phyloP scores from a whole-genome alignment of 2,329 filamentous ascomycete genomes.

The Cladosporium sp. region DNA sequence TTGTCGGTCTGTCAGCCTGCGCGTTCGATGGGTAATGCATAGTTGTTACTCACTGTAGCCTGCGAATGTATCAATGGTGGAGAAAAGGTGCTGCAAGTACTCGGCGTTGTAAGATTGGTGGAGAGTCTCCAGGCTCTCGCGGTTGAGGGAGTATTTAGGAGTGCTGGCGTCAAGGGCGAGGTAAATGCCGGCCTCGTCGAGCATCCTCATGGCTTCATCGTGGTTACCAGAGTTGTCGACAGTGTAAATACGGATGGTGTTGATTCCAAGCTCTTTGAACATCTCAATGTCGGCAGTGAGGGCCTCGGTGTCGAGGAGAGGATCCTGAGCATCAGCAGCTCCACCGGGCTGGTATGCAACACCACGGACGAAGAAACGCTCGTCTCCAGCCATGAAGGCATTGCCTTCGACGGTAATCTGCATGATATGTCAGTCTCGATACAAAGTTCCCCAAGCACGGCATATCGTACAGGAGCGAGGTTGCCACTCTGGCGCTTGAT shows the following conservation, averaged over 20 bases:
- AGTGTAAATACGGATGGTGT: slow-evolving; percentile 90
- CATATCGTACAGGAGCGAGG: slow-evolving; percentile 8
- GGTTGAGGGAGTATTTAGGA: slow-evolving; percentile 83
- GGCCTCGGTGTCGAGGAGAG: slow-evolving; percentile 66
- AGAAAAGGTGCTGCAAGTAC: slow-evolving; percentile 83
- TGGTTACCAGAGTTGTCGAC: slow-evolving; percentile 83
- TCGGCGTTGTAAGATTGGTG: slow-evolving; percentile 76
- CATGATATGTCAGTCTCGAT: background rate
- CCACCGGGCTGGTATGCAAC: slow-evolving; percentile 59
- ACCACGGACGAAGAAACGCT: slow-evolving; percentile 62
- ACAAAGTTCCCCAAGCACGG: background rate
- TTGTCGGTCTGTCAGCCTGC: background rate
- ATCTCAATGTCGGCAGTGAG: slow-evolving; percentile 77
- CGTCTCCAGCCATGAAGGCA: slow-evolving; percentile 59
- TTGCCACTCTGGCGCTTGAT: slow-evolving; percentile 18
- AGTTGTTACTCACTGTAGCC: slow-evolving; percentile 56
- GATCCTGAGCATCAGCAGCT: slow-evolving; percentile 65
- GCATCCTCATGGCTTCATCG: slow-evolving; percentile 77
- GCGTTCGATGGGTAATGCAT: too few species aligned
- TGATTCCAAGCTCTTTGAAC: slow-evolving; percentile 82
- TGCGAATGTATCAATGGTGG: slow-evolving; percentile 80
- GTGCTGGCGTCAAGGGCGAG: slow-evolving; percentile 89
- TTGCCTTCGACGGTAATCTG: slow-evolving; percentile 29
- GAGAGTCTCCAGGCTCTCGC: slow-evolving; percentile 57
- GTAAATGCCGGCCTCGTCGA: slow-evolving; percentile 86